Evolutionary conservation across 306 rosid genomes (phyloP).

Genomic region (Pachyrhizus erosus): DNA sequence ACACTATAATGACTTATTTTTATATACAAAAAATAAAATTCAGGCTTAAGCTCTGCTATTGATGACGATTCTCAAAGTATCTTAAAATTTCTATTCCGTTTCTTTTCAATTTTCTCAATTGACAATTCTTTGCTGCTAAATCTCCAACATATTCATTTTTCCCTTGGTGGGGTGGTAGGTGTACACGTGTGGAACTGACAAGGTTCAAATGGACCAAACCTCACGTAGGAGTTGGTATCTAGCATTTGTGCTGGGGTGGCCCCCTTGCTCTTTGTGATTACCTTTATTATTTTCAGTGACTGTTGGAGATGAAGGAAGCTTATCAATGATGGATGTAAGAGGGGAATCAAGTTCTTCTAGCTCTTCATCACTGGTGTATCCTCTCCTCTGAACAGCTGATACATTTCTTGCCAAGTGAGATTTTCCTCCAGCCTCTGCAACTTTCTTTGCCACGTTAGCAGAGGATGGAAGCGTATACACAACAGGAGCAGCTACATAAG

Average conservation of each 20-base stretch:
- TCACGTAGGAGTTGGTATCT: constrained; percentile 94
- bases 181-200: constrained; percentile 35
- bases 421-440: constrained; percentile 75
- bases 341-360: constrained; percentile 91
- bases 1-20: constrained; percentile 26
- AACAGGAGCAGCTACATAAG: constrained; percentile 73
- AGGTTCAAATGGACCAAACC: constrained; percentile 73
- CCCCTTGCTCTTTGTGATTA: constrained; percentile 47
- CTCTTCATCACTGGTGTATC: constrained; percentile 94
- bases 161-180: constrained; percentile 28
- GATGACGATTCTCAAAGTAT: constrained; percentile 32
- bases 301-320: constrained; percentile 57
- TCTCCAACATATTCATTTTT: constrained; percentile 14
- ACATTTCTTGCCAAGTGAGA: constrained; percentile 65
- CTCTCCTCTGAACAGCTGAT: constrained; percentile 75
- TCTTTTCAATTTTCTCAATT: constrained; percentile 1
- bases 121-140: constrained; percentile 30
- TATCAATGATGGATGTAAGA: constrained; percentile 68
- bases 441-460: constrained; percentile 75
- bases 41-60: constrained; percentile 29
- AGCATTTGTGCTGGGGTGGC: constrained; percentile 49
- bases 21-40: constrained; percentile 44
- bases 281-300: constrained; percentile 52
- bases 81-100: background rate
- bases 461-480: constrained; percentile 69